Base-by-base conservation (phyloP, 495 filamentous ascomycete species). In the Cryomyces minteri region DNA sequence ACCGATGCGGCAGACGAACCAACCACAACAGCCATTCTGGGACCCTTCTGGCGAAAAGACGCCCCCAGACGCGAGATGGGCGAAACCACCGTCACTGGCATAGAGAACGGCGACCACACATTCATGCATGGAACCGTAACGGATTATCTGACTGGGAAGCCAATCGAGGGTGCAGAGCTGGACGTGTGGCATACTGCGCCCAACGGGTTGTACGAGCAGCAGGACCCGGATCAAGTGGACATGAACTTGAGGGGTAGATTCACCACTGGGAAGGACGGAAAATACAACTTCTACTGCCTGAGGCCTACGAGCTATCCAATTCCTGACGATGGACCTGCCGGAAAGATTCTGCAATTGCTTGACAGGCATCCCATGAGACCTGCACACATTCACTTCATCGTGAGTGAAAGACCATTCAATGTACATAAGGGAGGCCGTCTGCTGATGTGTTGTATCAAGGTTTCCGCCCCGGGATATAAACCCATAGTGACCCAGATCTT, bases 301-400 rank as follows among this genome's bases (percentile, higher is more conserved):
- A 66, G 76, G 31, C 80, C 81, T 5, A 79, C 76, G 30, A 63
- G 73, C n/a, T 87, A 87, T 56, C 77, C 79, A 1, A 72, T 88
- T 40, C 78, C 80, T 0, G 51, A 63, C 51, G 80, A 85, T 57
- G 82, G 79, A 31, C 67, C 72, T 36, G 71, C 64, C 4, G 66
- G 70, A 43, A 62, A 64, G 47, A 50, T 76, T 14, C 58, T 73
- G 38, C 43, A 65, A 39, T 50, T 80, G 42, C 68, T 84, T 49
- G 79, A 84, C 50, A 66, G 79, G 12, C 77, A 88, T 61, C 80
- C 82, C n/a, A 83, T 79, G 68, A 68, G 84, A 29, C 84, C 84
- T 32, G 84, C 80, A 34, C 83, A 88, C 56, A 86, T 92, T 51
- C 84, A 92, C 61, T 80, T 88, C 51, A 78, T 87, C 63, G 77